These are phyloP conservation scores for Cephaloascus fragrans DNA, from an alignment of 805 yeast genomes.

Conservation along the genomic window DNA sequence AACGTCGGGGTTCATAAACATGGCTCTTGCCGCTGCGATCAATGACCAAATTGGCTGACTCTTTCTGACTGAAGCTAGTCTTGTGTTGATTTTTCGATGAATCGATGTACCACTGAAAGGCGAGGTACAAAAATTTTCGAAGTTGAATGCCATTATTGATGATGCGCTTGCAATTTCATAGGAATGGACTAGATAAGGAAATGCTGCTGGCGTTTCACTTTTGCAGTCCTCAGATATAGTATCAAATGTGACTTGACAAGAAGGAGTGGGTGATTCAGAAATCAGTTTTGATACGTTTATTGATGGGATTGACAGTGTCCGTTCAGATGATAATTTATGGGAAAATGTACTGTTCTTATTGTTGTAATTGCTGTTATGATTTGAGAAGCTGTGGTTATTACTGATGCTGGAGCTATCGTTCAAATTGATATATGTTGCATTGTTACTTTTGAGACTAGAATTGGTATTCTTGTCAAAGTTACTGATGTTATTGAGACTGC, in stretches of 20 bases:
- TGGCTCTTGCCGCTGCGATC: slow-evolving; percentile 39
- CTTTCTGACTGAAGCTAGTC: slow-evolving; percentile 8
- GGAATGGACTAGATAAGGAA: background rate
- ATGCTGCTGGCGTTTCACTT: background rate
- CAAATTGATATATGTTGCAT: background rate
- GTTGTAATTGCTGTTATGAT: too few relatives aligned
- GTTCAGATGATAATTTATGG: too few relatives aligned
- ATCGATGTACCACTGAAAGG: slow-evolving; percentile 10
- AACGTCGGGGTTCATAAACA: slow-evolving; percentile 33
- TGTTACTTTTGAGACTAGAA: too few relatives aligned
- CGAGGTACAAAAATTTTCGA: slow-evolving; percentile 23
- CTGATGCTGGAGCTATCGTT: too few relatives aligned
- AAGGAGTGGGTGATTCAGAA: too few relatives aligned
- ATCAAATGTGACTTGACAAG: too few relatives aligned
- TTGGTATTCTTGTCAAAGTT: too few relatives aligned
- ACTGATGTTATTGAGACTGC: too few relatives aligned
- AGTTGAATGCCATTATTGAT: slow-evolving; percentile 25
- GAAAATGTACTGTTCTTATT: too few relatives aligned
- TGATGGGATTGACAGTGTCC: too few relatives aligned
- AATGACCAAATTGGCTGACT: slow-evolving; percentile 46
- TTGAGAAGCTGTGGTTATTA: too few relatives aligned
- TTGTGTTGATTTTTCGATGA: slow-evolving; percentile 12
- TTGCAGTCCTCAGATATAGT: background rate
- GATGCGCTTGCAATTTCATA: background rate
- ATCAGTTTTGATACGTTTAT: too few relatives aligned